Conservation (phyloP, 2,329 filamentous ascomycete species). For the Diaporthe eres region DNA sequence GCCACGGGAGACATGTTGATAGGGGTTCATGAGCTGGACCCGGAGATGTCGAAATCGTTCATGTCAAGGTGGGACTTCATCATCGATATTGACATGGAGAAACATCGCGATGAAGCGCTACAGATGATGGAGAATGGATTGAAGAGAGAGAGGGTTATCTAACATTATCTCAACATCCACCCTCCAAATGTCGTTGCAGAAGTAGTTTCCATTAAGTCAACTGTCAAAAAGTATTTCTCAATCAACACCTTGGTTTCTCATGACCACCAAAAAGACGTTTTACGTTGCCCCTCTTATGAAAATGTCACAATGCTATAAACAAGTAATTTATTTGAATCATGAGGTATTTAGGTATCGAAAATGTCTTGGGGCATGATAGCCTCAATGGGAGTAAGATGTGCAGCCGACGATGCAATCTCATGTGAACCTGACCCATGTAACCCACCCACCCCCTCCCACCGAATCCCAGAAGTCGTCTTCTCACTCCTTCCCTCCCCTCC, state of each 20-base stretch:
- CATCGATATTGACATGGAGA: slow-evolving; percentile 14
- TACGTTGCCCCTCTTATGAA: too few species aligned
- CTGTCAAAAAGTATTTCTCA: too few species aligned
- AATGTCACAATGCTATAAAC: too few species aligned
- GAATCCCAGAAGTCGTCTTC: not conserved
- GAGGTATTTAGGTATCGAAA: not conserved
- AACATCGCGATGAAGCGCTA: slow-evolving; percentile 22
- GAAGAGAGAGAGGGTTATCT: too few species aligned
- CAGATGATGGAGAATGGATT: slow-evolving; percentile 18
- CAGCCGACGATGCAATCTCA: not conserved
- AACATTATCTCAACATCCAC: not conserved
- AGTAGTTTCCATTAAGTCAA: too few species aligned
- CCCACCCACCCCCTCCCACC: not conserved
- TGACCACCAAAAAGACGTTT: too few species aligned
- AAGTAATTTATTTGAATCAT: not conserved
- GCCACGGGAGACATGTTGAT: slow-evolving; percentile 20
- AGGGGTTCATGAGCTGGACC: slow-evolving; percentile 26
- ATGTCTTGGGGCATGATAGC: not conserved
- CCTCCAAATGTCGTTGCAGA: too few species aligned
- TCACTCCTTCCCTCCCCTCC: not conserved
- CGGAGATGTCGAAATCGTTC: not conserved
- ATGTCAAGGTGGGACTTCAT: slow-evolving; percentile 34
- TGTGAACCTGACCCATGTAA: not conserved
- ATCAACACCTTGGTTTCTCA: too few species aligned
- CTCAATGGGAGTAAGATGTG: not conserved